Evolutionary conservation across 2,329 filamentous ascomycete species (phyloP).

Genomic region (Aschersonia sp.): DNA sequence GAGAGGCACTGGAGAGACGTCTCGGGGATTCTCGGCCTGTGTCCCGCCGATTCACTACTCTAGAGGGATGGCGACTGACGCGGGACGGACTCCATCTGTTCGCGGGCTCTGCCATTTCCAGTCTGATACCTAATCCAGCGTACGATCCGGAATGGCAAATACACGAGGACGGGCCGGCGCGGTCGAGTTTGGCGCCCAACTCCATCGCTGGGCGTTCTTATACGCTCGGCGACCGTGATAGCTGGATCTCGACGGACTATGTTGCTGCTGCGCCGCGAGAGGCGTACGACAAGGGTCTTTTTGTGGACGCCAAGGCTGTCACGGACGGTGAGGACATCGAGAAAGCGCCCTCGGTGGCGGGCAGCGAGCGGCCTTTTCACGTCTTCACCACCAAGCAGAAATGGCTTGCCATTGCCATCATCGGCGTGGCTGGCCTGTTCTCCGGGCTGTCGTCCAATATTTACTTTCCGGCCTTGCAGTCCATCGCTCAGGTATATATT

Average conservation of each 20-base stretch:
- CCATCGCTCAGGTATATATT: constrained; percentile 16
- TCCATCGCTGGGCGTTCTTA: no score
- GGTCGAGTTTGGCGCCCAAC: not conserved
- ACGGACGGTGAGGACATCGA: not conserved
- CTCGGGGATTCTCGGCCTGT: not conserved
- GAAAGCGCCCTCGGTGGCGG: not conserved
- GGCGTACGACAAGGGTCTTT: not conserved
- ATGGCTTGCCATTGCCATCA: constrained; percentile 30
- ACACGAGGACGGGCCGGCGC: not conserved
- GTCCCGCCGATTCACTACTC: constrained; percentile 1
- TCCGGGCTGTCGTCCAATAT: constrained; percentile 37
- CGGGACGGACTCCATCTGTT: not conserved
- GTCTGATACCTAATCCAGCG: constrained; percentile 1
- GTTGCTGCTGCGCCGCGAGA: not conserved
- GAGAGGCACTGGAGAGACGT: not conserved
- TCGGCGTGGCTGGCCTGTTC: constrained; percentile 35
- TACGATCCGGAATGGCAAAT: constrained; percentile 2
- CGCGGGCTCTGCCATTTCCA: not conserved
- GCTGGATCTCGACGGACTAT: not conserved
- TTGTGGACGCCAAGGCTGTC: not conserved
- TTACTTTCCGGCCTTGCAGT: constrained; percentile 29
- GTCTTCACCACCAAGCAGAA: constrained; percentile 14
- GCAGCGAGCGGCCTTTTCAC: constrained; percentile 1
- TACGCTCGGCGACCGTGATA: not conserved
- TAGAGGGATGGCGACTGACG: constrained; percentile 1